Percentiles rank a stretch among this genome's conserved stretches.
Evolutionary conservation across 345 rosid genomes (phyloP).

Genomic region (Ceriops tagal): DNA sequence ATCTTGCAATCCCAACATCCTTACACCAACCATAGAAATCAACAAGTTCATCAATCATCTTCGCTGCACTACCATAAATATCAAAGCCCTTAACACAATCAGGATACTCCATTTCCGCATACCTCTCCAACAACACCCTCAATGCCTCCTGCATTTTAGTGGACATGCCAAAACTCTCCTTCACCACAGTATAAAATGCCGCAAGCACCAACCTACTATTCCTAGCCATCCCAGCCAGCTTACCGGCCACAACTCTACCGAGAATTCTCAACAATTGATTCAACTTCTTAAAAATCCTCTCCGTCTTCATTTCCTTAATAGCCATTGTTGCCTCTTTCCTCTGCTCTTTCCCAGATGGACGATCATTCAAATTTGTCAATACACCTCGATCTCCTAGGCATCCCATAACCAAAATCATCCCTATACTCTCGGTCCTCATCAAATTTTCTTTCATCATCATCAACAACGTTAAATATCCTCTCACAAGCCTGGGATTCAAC

Average conservation of each 20-base stretch:
- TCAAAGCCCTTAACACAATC: slow-evolving; percentile 25
- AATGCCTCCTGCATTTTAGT: slow-evolving; percentile 18
- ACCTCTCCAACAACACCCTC: slow-evolving; percentile 21
- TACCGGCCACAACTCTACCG: slow-evolving; percentile 23
- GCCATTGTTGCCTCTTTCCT: slow-evolving; percentile 3
- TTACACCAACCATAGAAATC: slow-evolving; percentile 27
- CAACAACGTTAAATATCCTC: slow-evolving; percentile 25
- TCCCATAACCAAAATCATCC: slow-evolving; percentile 14
- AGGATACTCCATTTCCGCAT: slow-evolving; percentile 24
- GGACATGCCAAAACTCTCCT: slow-evolving; percentile 25
- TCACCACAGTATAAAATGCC: slow-evolving; percentile 14
- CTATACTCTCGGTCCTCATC: slow-evolving; percentile 14
- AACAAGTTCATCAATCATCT: slow-evolving; percentile 2
- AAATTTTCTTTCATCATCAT: background rate
- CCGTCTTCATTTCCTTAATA: slow-evolving; percentile 18
- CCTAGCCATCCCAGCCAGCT: slow-evolving; percentile 24
- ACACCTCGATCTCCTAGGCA: slow-evolving; percentile 10
- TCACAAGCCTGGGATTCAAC: slow-evolving; percentile 58
- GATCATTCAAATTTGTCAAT: slow-evolving; percentile 12
- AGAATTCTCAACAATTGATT: slow-evolving; percentile 17
- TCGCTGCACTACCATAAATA: slow-evolving; percentile 23
- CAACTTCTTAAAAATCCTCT: slow-evolving; percentile 15
- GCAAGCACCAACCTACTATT: slow-evolving; percentile 16
- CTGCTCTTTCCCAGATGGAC: slow-evolving; percentile 5
- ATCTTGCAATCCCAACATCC: slow-evolving; percentile 27